phyloP scores from a whole-genome alignment of 108 stramenopile species.

The Skeletonema marinoi region DNA sequence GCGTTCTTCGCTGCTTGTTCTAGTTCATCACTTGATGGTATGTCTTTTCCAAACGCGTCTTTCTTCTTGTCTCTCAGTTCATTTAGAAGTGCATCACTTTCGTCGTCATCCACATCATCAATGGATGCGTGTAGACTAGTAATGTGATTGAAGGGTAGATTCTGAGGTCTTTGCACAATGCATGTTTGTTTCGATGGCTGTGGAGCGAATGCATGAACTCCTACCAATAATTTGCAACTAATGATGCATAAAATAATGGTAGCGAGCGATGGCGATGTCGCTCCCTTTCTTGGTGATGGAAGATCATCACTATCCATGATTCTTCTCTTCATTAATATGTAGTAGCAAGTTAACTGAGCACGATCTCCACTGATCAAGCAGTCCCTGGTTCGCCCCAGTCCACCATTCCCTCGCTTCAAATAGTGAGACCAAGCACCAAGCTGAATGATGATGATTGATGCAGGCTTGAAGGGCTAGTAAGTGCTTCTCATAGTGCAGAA shows the following conservation, averaged over 20 bases:
- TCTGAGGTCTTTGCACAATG: not conserved
- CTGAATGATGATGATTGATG: no score
- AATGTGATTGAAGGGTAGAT: not conserved
- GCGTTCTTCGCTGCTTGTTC: conserved; percentile 28
- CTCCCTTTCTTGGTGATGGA: not conserved
- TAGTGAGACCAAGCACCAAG: no score
- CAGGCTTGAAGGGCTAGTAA: no score
- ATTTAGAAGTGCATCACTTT: not conserved
- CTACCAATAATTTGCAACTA: not conserved
- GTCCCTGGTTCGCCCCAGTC: no score
- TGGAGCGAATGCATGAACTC: not conserved
- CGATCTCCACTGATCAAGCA: no score
- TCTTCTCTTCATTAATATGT: no score
- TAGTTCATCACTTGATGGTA: conserved; percentile 24
- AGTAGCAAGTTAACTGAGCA: no score
- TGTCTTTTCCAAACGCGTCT: conserved; percentile 17
- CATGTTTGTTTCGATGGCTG: not conserved
- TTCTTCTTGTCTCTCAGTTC: conserved; percentile 29
- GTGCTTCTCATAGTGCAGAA: no score
- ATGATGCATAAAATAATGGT: not conserved
- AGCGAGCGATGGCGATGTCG: not conserved
- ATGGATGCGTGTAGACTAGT: not conserved
- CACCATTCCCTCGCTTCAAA: no score
- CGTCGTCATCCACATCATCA: not conserved
- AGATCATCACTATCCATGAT: not conserved